phyloP scores from a whole-genome alignment of 2,329 filamentous ascomycete species.

The Aspergillus pseudotamarii region DNA sequence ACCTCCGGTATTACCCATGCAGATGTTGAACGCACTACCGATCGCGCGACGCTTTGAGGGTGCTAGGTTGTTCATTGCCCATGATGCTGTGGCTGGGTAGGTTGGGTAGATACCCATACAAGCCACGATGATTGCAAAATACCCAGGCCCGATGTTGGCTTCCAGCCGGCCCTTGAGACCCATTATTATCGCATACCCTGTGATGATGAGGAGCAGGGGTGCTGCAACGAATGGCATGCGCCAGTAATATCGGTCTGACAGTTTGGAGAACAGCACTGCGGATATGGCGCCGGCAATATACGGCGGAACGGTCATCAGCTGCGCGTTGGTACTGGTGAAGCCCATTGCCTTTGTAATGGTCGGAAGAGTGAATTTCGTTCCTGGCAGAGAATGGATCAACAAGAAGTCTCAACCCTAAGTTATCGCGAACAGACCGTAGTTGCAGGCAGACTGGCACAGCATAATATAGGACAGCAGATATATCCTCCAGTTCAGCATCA shows the following conservation, averaged over 20 bases:
- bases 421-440: constrained; percentile 21
- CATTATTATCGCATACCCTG: constrained; percentile 25
- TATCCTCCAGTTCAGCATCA: constrained; percentile 14
- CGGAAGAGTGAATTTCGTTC: constrained; percentile 41
- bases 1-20: constrained; percentile 26
- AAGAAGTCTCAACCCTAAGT: constrained; percentile 4
- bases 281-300: constrained; percentile 30
- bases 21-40: constrained; percentile 24
- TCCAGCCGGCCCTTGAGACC: constrained; percentile 23
- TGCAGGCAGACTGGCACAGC: constrained; percentile 24
- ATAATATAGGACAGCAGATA: constrained; percentile 34
- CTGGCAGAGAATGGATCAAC: constrained; percentile 25
- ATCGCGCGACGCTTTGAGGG: constrained; percentile 26
- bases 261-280: constrained; percentile 23
- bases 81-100: constrained; percentile 27
- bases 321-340: constrained; percentile 37
- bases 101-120: constrained; percentile 29
- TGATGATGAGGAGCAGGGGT: constrained; percentile 17
- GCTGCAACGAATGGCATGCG: constrained; percentile 27
- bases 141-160: constrained; percentile 22
- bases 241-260: constrained; percentile 30
- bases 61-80: constrained; percentile 31
- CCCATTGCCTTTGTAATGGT: constrained; percentile 43
- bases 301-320: constrained; percentile 32
- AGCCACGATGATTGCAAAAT: constrained; percentile 29